Base-by-base conservation (phyloP, 2,329 filamentous ascomycete species). In the Phyllosticta citribraziliensis region DNA sequence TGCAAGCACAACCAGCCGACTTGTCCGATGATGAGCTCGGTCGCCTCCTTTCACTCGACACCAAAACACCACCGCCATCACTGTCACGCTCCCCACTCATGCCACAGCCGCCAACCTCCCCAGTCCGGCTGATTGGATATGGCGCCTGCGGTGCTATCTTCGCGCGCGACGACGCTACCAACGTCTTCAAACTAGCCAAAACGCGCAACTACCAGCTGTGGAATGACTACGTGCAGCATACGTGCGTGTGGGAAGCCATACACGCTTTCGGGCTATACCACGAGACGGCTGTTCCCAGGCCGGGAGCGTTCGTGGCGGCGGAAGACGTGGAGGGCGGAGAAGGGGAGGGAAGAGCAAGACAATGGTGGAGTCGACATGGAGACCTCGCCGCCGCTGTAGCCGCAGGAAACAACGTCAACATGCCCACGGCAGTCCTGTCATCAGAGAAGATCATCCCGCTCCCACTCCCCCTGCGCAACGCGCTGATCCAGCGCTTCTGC, bases 101-200 rank as follows among this genome's bases (percentile, higher is more conserved):
- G 35, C 55, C 17, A 40, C 55, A 6, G 12, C 12, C 3, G 14
- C 5, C 5, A 12, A 12, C 8, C 5, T 33, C 3, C 33, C 3
- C 14, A 50, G 2, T 56, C 61, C 27, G 61, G 5, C 12, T 57
- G 1, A 63, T 64, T 14, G 63, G 61, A 3, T 51, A 30, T 19
- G 62, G 63, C 19, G 60, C 61, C 11, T 63, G 58, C 30, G 63
- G 63, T 5, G 57, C 50, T 22, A 35, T 64, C 12, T 64, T 56
- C 47, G 27, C 57, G 19, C 52, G 33, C 5, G 30, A 62, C 11
- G 58, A 56, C 3, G 47, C 55, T 8, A 19, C 61, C 2, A 4
- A 27, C 17, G 52, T 56, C 2, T 56, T 62, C 54, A 63, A 64
- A 40, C 58, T 63, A 12, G 58, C 58, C 10, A 58, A 59, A 22